phyloP scores from a whole-genome alignment of 148 eudicot species.

The Rhododendron kiyosumense region DNA sequence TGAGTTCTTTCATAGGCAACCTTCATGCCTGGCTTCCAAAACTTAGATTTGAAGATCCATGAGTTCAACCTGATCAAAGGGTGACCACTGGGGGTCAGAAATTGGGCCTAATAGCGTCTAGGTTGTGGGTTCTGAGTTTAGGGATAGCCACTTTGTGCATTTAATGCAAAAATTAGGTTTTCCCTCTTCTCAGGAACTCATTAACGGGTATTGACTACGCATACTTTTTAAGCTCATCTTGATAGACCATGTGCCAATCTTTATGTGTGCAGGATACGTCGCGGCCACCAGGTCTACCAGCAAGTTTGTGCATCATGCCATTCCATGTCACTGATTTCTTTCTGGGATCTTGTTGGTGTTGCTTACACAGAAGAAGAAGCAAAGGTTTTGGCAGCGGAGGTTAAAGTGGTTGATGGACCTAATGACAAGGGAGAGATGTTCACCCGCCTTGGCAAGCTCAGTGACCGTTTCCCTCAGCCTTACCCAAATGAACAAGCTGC shows the following conservation, averaged over 20 bases:
- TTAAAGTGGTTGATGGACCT: conserved; percentile 85
- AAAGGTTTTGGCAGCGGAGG: conserved; percentile 84
- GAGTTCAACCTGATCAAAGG: background rate
- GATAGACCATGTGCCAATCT: background rate
- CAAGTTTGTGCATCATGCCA: conserved; percentile 93
- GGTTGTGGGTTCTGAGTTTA: background rate
- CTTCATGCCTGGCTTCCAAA: background rate
- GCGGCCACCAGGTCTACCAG: conserved; percentile 87
- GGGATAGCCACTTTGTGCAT: background rate
- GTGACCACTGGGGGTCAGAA: background rate
- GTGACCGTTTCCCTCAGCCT: conserved; percentile 80
- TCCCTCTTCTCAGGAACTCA: background rate
- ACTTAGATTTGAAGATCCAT: background rate
- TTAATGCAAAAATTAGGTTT: background rate
- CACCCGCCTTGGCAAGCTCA: conserved; percentile 75
- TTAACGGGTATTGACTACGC: background rate
- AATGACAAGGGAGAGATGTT: conserved; percentile 95
- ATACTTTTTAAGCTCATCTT: background rate
- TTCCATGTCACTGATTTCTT: conserved; percentile 78
- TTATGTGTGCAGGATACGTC: conserved; percentile 58
- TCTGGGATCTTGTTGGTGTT: conserved; percentile 81
- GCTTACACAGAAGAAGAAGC: conserved; percentile 92
- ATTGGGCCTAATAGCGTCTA: background rate
- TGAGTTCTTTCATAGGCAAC: background rate
- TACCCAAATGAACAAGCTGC: conserved; percentile 83